A percentile compares a stretch with the other conserved stretches of the same genome.
Conservation (phyloP, 345 rosid genomes). For the Salix suchowensis region DNA sequence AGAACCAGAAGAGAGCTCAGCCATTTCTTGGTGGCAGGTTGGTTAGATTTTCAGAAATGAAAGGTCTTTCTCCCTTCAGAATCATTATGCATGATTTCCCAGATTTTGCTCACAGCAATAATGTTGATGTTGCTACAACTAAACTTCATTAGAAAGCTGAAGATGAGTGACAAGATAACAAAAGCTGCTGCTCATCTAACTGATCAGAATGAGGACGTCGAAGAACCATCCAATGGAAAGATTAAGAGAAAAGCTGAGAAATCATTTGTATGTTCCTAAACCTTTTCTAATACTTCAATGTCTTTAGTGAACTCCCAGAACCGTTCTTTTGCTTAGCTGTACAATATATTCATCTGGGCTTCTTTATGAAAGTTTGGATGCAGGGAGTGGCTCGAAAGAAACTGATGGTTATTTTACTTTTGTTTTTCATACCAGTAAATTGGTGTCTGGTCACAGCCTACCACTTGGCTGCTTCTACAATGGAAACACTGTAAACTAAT, state of each 20-base stretch:
- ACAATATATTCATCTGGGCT: not conserved
- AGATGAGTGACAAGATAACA: slow-evolving; percentile 63
- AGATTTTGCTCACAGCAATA: not conserved
- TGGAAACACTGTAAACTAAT: not conserved
- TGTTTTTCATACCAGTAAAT: not conserved
- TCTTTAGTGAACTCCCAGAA: not conserved
- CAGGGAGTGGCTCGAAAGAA: slow-evolving; percentile 46
- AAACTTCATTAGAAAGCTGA: slow-evolving; percentile 31
- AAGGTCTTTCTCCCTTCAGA: not conserved
- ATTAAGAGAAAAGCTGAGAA: slow-evolving; percentile 57
- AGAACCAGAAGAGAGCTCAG: slow-evolving; percentile 7
- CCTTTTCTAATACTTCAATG: slow-evolving; percentile 1
- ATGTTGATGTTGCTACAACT: not conserved
- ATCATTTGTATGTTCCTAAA: slow-evolving; percentile 45
- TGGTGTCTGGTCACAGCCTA: not conserved
- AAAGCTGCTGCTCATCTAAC: slow-evolving; percentile 41
- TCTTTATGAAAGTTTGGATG: slow-evolving; percentile 20
- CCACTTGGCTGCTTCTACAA: not conserved
- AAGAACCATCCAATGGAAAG: slow-evolving; percentile 45
- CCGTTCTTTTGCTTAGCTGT: not conserved
- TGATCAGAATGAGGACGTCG: slow-evolving; percentile 49
- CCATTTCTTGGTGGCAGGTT: not conserved
- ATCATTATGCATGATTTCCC: not conserved
- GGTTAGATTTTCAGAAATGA: not conserved
- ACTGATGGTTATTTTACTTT: not conserved